A percentile compares a stretch with the other conserved stretches of the same genome.
phyloP scores from a whole-genome alignment of 805 yeast genomes.

The Suhomyces sp. region DNA sequence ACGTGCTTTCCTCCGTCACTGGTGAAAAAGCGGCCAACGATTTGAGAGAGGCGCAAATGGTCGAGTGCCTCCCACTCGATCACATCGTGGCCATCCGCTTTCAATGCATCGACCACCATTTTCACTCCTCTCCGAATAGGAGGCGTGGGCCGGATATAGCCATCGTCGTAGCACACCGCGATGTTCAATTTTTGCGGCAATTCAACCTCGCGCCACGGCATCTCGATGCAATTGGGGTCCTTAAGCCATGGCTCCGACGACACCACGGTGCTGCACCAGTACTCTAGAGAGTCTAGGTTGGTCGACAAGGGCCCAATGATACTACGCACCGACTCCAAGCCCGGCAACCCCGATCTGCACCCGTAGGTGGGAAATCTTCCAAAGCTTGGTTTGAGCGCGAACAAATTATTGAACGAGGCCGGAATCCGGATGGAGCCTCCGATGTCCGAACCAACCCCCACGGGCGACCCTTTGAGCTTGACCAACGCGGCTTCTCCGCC shows the following conservation, averaged over 20 bases:
- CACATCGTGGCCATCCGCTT: slow-evolving; percentile 49
- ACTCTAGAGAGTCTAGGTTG: slow-evolving; percentile 36
- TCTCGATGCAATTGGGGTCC: slow-evolving; percentile 50
- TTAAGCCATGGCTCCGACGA: slow-evolving; percentile 41
- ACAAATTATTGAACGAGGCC: slow-evolving; percentile 40
- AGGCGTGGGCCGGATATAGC: slow-evolving; percentile 50
- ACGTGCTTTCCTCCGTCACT: slow-evolving; percentile 47
- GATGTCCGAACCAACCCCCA: slow-evolving; percentile 56
- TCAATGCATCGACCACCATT: slow-evolving; percentile 26
- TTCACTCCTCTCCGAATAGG: slow-evolving; percentile 49
- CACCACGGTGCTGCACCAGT: slow-evolving; percentile 37
- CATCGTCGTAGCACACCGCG: slow-evolving; percentile 45
- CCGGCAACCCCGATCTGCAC: slow-evolving; percentile 30
- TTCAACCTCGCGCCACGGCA: slow-evolving; percentile 45
- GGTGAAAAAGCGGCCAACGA: slow-evolving; percentile 35
- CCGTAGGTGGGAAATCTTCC: slow-evolving; percentile 43
- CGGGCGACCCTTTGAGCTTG: slow-evolving; percentile 42
- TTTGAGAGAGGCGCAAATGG: slow-evolving; percentile 28
- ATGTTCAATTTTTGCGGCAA: slow-evolving; percentile 39
- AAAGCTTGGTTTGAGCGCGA: slow-evolving; percentile 43
- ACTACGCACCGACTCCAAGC: slow-evolving; percentile 35
- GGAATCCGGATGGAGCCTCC: slow-evolving; percentile 54
- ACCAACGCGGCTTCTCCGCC: slow-evolving; percentile 54
- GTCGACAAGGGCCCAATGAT: slow-evolving; percentile 49
- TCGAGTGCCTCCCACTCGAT: slow-evolving; percentile 46